Evolutionary conservation across 257 asterid species (phyloP), one percentile per base, ranked within the genome.

Genomic region (Petrea volubilis): DNA sequence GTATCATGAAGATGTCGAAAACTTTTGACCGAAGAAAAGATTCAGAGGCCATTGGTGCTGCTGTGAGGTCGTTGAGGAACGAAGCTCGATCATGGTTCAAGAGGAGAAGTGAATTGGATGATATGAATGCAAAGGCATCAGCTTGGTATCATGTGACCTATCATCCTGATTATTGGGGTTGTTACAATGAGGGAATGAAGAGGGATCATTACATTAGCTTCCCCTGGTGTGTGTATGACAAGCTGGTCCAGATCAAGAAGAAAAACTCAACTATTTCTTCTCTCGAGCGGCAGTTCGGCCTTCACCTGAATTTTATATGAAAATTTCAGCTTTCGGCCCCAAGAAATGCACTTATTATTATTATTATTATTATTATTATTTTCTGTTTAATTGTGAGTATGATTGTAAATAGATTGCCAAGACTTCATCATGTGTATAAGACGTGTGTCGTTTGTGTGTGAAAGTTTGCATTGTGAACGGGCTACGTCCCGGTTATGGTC

Each of bases 61-160:
- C 96, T 6, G 88, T 91, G 78, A 82, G 80, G 77, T 68, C 96
- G 0, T 75, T 93, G 83, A 86, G 96, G 84, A 89, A 80, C 13
- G 97, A 91, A 50, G 96, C 91, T 3, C 71, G 90, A 74, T 51
- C 86, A 1, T 84, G 92, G 93, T 93, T 91, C 74, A 86, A 79
- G 83, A 81, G 33, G 67, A 90, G 77, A n/a, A 70, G 80, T 17
- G 94, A 85, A 20, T 15, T 13, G 0, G 83, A 86, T 10, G 88
- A 91, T 49, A 6, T 3, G n/a, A 68, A 82, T 24, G 91, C 94
- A 1, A 89, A 86, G 81, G 98, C 96, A 1, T 89, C 96, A 1
- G 96, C 97, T 17, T 91, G 98, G 97, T 93, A 93, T 75, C 88
- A 88, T 17, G 98, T 93, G 58, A 76, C 95, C 0, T 93, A 93